Evolutionary conservation across 257 asterid genomes (phyloP).

Genomic region (Agastache rugosa): DNA sequence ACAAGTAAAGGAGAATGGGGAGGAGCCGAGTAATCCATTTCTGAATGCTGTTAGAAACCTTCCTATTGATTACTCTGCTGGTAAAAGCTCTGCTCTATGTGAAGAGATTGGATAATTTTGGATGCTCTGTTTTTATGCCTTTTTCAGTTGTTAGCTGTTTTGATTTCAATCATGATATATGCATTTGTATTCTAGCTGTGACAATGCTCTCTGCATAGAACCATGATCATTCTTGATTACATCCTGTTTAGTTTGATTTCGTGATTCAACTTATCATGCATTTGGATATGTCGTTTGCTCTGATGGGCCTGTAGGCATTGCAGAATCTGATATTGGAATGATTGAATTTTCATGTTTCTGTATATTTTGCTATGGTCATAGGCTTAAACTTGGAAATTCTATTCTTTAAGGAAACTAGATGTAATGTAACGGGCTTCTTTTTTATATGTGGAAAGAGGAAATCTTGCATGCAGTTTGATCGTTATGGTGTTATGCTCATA

Average conservation of each 20-base stretch:
- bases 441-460: not conserved
- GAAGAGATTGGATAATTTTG: conserved; percentile 19
- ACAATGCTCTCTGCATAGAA: not conserved
- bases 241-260: not conserved
- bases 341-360: not conserved
- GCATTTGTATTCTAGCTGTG: conserved; percentile 3
- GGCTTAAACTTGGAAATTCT: not conserved
- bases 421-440: not conserved
- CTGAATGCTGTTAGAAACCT: conserved; percentile 60
- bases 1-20: conserved; percentile 42
- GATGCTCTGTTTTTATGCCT: conserved; percentile 16
- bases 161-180: not conserved
- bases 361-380: not conserved
- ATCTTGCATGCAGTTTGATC: not conserved
- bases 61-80: conserved; percentile 61
- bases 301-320: conserved; percentile 13
- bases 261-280: not conserved
- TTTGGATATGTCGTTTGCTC: conserved; percentile 5
- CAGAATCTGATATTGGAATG: not conserved
- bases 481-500: not conserved
- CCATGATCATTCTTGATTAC: not conserved
- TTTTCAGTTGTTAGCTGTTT: not conserved
- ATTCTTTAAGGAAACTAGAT: not conserved
- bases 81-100: conserved; percentile 47
- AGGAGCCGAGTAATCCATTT: conserved; percentile 54